A percentile compares a stretch with the other conserved stretches of the same genome.
phyloP scores from a whole-genome alignment of 1,284 basidiomycete genomes.

The Ceratobasidium sp. region DNA sequence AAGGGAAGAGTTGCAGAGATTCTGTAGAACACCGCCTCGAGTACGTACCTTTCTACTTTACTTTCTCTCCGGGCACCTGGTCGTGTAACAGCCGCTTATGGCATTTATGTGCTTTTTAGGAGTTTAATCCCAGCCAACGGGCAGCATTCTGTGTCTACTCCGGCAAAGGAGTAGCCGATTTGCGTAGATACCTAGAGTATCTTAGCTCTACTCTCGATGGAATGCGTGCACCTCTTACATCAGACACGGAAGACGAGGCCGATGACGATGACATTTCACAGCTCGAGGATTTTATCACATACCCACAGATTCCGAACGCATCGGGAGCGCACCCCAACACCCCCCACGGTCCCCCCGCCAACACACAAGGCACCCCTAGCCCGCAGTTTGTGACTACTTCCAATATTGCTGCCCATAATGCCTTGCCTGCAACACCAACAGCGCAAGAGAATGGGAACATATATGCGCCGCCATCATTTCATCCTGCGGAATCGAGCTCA shows the following conservation, averaged over 20 bases:
- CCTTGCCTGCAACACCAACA: conserved; percentile 2
- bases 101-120: conserved; percentile 64
- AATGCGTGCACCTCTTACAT: conserved; percentile 33
- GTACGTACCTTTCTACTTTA: conserved; percentile 63
- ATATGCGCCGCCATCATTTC: conserved; percentile 31
- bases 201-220: conserved; percentile 40
- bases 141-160: conserved; percentile 98
- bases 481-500: conserved; percentile 47
- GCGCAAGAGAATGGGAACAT: neutral
- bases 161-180: conserved; percentile 87
- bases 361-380: neutral
- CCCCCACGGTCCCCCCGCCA: neutral
- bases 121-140: conserved; percentile 93
- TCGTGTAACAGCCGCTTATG: conserved; percentile 15
- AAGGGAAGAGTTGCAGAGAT: conserved; percentile 87
- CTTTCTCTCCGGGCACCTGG: neutral
- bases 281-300: conserved; percentile 44
- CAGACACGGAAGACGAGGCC: conserved; percentile 46
- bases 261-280: conserved; percentile 44
- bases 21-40: conserved; percentile 89
- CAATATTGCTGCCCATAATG: conserved; percentile 2
- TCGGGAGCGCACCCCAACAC: conserved; percentile 10
- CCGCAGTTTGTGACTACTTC: conserved; percentile 15
- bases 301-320: conserved; percentile 22
- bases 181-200: conserved; percentile 77